These are phyloP conservation scores for Talaromyces sp. DNA, from an alignment of 2,329 filamentous ascomycete species.

Conservation along the genomic window DNA sequence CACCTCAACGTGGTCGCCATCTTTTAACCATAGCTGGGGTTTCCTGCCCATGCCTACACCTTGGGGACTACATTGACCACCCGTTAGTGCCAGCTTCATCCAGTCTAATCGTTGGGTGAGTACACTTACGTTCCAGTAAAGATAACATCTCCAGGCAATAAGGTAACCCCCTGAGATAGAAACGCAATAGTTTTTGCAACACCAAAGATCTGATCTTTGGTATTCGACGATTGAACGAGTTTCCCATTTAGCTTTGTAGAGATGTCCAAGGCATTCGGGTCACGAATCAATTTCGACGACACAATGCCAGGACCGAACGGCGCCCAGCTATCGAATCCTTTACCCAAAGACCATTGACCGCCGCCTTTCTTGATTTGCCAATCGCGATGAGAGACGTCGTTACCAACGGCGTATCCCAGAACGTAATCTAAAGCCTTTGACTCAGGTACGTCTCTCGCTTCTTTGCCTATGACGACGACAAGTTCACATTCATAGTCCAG, in stretches of 20 bases:
- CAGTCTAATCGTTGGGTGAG: slow-evolving; percentile 9
- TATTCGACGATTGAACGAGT: slow-evolving; percentile 47
- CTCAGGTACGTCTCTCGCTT: slow-evolving; percentile 62
- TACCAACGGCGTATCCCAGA: slow-evolving; percentile 69
- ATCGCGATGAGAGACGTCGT: slow-evolving; percentile 76
- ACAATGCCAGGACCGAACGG: slow-evolving; percentile 71
- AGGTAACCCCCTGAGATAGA: slow-evolving; percentile 43
- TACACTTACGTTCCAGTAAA: slow-evolving; percentile 45
- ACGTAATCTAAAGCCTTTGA: slow-evolving; percentile 66
- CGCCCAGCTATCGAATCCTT: slow-evolving; percentile 72
- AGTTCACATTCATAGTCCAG: slow-evolving; percentile 80
- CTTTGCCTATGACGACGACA: slow-evolving; percentile 67
- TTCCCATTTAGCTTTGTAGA: slow-evolving; percentile 49
- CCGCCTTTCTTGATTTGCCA: slow-evolving; percentile 68
- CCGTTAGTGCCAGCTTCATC: slow-evolving; percentile 60
- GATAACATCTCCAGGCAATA: slow-evolving; percentile 41
- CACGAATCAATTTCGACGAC: slow-evolving; percentile 45
- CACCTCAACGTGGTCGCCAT: slow-evolving; percentile 68
- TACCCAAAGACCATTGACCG: slow-evolving; percentile 68
- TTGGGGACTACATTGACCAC: slow-evolving; percentile 54
- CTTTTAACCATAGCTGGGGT: slow-evolving; percentile 64
- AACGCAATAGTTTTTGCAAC: slow-evolving; percentile 47
- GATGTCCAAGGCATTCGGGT: slow-evolving; percentile 41
- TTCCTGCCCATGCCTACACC: slow-evolving; percentile 68
- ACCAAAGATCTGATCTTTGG: slow-evolving; percentile 49